Evolutionary conservation across 1,284 basidiomycete genomes (phyloP), one percentile per base, ranked within the genome.

Genomic region (Mycena sp.): DNA sequence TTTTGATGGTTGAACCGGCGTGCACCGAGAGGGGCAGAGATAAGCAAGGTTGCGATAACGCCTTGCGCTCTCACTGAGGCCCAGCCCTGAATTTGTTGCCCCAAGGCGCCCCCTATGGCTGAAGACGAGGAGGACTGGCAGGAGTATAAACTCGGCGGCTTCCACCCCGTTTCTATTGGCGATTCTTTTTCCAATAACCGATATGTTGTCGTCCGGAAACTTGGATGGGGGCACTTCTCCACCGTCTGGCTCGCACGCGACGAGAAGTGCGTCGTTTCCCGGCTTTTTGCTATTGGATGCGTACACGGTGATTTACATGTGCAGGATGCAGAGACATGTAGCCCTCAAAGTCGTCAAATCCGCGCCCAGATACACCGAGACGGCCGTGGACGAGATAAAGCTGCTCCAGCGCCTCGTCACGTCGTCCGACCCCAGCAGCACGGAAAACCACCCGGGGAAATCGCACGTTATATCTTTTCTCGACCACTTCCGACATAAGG

Each of bases 341-440:
- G 97, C 97, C 7, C 91, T 99, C 78, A 99, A 99, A 79, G 94
- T 99, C 72, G 98, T 99, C 76, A 99, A 99, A 81, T 98, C 96
- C 14, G 97, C 97, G 0, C 90, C 92, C 0, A 87, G 98, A 62
- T 99, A 99, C 79, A 99, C 97, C 4, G 98, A 99, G 76, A 99
- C 97, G 0, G 98, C 97, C 0, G 83, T 99, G 37, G 97, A 99
- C 83, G 98, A 99, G 81, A 99, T 99, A 81, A 98, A 98, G 79
- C 91, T 99, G 6, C 87, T 99, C 17, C 95, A 99, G 75, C 91
- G 96, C 40, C 90, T 99, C 69, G 96, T 98, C 75, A 93, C 92
- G 6, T 94, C 95, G 29, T 90, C 93, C 41, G 88, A 89, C 0
- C 88, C 88, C 4, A 89, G 90, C 25, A 83, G 79, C 80, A 63